phyloP scores from a whole-genome alignment of 2,329 filamentous ascomycete species.

The Xylariaceae sp. region DNA sequence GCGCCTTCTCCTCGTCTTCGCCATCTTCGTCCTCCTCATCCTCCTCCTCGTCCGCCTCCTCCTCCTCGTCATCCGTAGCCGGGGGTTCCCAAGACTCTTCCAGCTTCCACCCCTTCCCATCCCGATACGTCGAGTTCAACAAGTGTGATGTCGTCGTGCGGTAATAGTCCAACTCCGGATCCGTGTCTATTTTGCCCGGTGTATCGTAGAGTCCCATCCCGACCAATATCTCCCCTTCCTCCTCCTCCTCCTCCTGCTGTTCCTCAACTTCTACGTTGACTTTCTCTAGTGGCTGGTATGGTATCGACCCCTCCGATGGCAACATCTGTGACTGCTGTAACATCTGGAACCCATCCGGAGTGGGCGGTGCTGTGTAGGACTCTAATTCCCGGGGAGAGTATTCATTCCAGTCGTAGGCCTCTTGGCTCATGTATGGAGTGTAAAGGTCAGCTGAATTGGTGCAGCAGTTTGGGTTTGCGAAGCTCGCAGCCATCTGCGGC shows the following conservation, averaged over 20 bases:
- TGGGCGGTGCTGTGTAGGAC: constrained; percentile 49
- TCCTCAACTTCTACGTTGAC: constrained; percentile 46
- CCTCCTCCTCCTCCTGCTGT: constrained; percentile 43
- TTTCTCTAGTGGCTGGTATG: constrained; percentile 47
- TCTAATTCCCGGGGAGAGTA: constrained; percentile 42
- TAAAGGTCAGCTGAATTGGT: constrained; percentile 31
- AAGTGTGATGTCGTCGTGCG: constrained; percentile 50
- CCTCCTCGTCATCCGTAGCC: constrained; percentile 51
- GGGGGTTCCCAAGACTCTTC: constrained; percentile 75
- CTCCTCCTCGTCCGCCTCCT: constrained; percentile 42
- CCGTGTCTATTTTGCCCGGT: constrained; percentile 51
- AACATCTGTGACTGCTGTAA: constrained; percentile 44
- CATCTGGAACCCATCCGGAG: constrained; percentile 52
- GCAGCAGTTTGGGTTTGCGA: constrained; percentile 24
- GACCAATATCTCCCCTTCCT: constrained; percentile 65
- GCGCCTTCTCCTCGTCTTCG: constrained; percentile 35
- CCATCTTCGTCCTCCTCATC: constrained; percentile 39
- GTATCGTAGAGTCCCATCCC: constrained; percentile 77
- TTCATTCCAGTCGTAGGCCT: constrained; percentile 40
- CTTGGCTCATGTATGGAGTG: constrained; percentile 25
- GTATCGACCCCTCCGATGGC: constrained; percentile 44
- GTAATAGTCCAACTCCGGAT: constrained; percentile 50
- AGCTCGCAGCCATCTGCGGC: constrained; percentile 31
- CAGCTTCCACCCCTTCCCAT: constrained; percentile 70
- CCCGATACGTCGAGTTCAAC: constrained; percentile 45